phyloP scores from a whole-genome alignment of 163 green algal genomes.

The Coccomyxa subellipsoidea region DNA sequence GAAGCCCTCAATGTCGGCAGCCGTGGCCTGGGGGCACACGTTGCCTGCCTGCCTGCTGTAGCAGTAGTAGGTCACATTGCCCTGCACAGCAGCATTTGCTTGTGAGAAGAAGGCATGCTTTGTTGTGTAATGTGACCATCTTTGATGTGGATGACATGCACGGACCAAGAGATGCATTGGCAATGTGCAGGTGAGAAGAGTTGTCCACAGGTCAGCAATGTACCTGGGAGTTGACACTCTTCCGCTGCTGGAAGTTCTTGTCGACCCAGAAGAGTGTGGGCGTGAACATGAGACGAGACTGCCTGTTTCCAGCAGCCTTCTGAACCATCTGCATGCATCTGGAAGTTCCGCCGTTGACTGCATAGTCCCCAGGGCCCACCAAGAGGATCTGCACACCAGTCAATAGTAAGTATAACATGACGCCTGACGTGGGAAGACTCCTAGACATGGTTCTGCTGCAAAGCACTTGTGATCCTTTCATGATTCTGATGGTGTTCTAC shows the following conservation, averaged over 20 bases:
- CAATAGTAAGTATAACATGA: not conserved
- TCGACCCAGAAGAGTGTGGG: conserved; percentile 38
- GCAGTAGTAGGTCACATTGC: conserved; percentile 18
- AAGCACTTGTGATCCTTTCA: no score
- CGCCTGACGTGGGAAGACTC: no score
- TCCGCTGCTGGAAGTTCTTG: not conserved
- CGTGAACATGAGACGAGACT: conserved; percentile 24
- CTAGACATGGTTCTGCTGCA: no score
- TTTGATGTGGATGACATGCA: no score
- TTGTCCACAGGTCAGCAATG: no score
- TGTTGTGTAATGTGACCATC: no score
- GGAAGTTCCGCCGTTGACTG: not conserved
- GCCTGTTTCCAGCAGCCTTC: not conserved
- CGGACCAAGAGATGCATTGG: no score
- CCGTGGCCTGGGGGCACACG: conserved; percentile 11
- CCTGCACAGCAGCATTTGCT: not conserved
- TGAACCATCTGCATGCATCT: conserved; percentile 18
- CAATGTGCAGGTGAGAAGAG: no score
- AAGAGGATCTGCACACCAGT: conserved; percentile 3
- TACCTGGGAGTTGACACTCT: conserved; percentile 8
- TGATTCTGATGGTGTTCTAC: not conserved
- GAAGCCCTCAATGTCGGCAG: conserved; percentile 3
- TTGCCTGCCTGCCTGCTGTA: not conserved
- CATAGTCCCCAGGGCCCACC: conserved; percentile 6
- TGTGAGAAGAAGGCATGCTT: no score